Evolutionary conservation across 352 stramenopile species (phyloP).

Genomic region (Lagenidium giganteum): DNA sequence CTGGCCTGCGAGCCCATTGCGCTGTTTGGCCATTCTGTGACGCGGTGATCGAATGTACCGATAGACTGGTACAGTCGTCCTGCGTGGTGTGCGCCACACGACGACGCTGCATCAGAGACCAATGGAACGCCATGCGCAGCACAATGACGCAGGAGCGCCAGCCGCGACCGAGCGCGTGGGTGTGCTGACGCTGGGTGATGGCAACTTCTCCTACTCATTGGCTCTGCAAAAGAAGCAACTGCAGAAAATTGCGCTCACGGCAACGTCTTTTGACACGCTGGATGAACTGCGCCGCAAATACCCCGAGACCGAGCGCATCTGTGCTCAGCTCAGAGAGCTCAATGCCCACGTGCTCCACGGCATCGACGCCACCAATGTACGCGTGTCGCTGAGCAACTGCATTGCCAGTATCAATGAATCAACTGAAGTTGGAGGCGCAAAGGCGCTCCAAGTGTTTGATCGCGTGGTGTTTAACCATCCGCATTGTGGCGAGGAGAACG

Average conservation of each 20-base stretch:
- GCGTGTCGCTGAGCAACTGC: slow-evolving; percentile 16
- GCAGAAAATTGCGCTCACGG: not conserved
- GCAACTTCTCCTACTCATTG: slow-evolving; percentile 32
- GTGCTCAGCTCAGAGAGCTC: slow-evolving; percentile 20
- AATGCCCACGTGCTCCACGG: slow-evolving; percentile 33
- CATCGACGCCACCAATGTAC: slow-evolving; percentile 54
- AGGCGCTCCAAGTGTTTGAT: slow-evolving; percentile 28
- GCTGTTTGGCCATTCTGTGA: no score
- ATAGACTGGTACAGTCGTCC: no score
- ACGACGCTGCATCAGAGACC: no score
- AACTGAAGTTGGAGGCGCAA: slow-evolving; percentile 1
- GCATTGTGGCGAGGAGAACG: slow-evolving; percentile 86
- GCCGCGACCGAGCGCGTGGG: no score
- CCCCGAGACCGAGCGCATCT: slow-evolving; percentile 26
- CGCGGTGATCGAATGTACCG: no score
- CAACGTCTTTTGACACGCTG: slow-evolving; percentile 51
- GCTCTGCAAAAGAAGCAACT: slow-evolving; percentile 6
- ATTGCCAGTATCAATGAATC: not conserved
- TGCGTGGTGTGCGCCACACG: no score
- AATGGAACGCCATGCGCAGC: no score
- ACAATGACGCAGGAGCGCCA: no score
- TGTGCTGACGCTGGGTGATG: slow-evolving; percentile 25
- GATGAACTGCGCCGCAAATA: slow-evolving; percentile 48
- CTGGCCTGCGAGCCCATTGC: no score
- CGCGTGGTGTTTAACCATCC: slow-evolving; percentile 90